Evolutionary conservation across 192 early-diverging fungal species (phyloP).

Genomic region (Spizellomyces sp.): DNA sequence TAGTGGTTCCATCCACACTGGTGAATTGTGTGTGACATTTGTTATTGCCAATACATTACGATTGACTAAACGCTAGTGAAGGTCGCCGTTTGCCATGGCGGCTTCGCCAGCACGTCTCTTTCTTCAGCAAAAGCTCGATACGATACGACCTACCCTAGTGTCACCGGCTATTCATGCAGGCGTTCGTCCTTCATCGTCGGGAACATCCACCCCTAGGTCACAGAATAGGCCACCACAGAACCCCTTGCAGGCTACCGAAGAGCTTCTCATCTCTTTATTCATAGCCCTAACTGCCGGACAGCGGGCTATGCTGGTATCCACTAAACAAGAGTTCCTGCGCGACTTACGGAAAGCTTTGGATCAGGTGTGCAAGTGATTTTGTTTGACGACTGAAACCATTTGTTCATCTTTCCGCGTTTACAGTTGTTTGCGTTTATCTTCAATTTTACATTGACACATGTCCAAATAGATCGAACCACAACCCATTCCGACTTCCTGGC

Average conservation of each 20-base stretch:
- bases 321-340: conserved; percentile 10
- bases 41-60: too few relatives aligned
- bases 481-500: conserved; percentile 16
- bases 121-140: conserved; percentile 6
- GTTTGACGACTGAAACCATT: background rate
- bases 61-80: too few relatives aligned
- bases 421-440: conserved; percentile 21
- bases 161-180: background rate
- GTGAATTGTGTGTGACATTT: too few relatives aligned
- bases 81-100: background rate
- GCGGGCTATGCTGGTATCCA: conserved; percentile 17
- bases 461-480: conserved; percentile 15
- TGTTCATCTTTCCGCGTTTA: background rate
- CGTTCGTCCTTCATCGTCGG: background rate
- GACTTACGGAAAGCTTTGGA: conserved; percentile 15
- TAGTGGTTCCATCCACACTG: too few relatives aligned
- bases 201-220: background rate
- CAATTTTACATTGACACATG: conserved; percentile 22
- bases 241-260: conserved; percentile 12
- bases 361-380: conserved; percentile 6
- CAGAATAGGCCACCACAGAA: background rate
- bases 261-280: conserved; percentile 23
- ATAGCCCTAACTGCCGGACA: conserved; percentile 23
- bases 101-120: background rate
- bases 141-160: background rate